Evolutionary conservation across 169 alveolate species (phyloP), one percentile per base, ranked within the genome.

Genomic region (Plasmodium yoelii): DNA sequence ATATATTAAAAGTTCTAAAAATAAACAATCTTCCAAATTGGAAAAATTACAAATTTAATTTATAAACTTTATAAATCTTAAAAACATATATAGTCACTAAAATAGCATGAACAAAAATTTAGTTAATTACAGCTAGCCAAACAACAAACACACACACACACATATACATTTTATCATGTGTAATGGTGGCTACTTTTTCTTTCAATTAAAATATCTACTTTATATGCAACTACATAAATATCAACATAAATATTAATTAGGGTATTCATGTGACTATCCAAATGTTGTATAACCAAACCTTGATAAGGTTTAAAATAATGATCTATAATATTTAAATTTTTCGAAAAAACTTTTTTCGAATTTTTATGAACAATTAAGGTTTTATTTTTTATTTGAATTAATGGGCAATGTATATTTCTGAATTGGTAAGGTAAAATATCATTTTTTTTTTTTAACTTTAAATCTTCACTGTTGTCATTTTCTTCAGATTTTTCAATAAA

Each of bases 301-400:
- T 22, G 60, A 55, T 82, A 67, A 34, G 90, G 80, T 15, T 67
- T 80, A 42, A 22, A 80, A 59, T 80, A 67, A 55, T 80, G 80
- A 53, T 80, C 90, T 34, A 80, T 80, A 47, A 67, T 49, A 39
- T 80, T 80, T 24, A 67, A 26, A 68, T 61, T 80, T 80, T 80
- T 80, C 8, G 68, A 67, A 80, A 59, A 80, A 12, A 19, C 15
- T 61, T 80, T 80, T 67, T 80, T 80, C 13, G 71, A 67, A 51
- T 80, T 80, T 80, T 80, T 80, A 67, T 80, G 84, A 80, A 80
- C 57, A 67, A 80, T 80, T 65, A 80, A 53, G 47, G 84, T 80
- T 80, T 80, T 80, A 80, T 80, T 80, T 80, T 71, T 57, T 80
- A 80, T 80, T 80, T 80, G 90, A 39, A 80, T 65, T 57, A 56